These are phyloP conservation scores for Grosmannia huntii DNA, from an alignment of 2,329 filamentous ascomycete species.

Conservation along the genomic window DNA sequence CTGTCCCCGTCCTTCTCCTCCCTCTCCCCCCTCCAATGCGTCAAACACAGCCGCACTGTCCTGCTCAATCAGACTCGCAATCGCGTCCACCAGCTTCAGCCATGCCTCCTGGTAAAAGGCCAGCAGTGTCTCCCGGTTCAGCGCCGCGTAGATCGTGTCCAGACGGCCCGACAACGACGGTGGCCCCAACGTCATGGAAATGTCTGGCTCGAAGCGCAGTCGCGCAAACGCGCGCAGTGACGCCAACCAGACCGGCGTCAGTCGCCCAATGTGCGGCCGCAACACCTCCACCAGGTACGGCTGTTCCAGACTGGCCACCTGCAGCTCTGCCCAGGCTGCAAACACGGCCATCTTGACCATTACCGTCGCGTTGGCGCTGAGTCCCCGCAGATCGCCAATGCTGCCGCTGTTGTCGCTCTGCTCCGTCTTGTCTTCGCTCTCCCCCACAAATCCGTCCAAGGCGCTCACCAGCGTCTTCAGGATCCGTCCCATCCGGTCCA, in stretches of 20 bases:
- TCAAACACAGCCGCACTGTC: slow-evolving; percentile 98
- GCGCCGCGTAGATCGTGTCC: slow-evolving; percentile 85
- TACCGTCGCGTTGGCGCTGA: slow-evolving; percentile 91
- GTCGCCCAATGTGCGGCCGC: slow-evolving; percentile 74
- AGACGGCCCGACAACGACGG: slow-evolving; percentile 72
- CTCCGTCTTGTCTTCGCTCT: slow-evolving; percentile 44
- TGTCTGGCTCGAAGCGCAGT: slow-evolving; percentile 85
- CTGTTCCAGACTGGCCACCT: slow-evolving; percentile 89
- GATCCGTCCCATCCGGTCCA: slow-evolving; percentile 97
- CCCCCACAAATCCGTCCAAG: slow-evolving; percentile 70
- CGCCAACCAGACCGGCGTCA: slow-evolving; percentile 89
- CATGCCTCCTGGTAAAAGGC: slow-evolving; percentile 96
- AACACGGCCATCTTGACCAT: slow-evolving; percentile 99
- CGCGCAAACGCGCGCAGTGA: slow-evolving; percentile 89
- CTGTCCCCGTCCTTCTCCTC: slow-evolving; percentile 32
- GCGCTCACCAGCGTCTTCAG: slow-evolving; percentile 84
- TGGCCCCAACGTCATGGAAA: slow-evolving; percentile 77
- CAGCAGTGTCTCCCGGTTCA: slow-evolving; percentile 86
- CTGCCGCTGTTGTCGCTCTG: slow-evolving; percentile 36
- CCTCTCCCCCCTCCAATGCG: slow-evolving; percentile 74
- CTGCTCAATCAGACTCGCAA: slow-evolving; percentile 92
- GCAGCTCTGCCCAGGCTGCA: slow-evolving; percentile 92
- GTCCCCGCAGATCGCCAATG: slow-evolving; percentile 83
- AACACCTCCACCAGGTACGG: slow-evolving; percentile 79
- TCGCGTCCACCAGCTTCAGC: slow-evolving; percentile 93